A percentile compares a stretch with the other conserved stretches of the same genome.
Conservation (phyloP, 148 eudicot species). For the Arctostaphylos glauca region DNA sequence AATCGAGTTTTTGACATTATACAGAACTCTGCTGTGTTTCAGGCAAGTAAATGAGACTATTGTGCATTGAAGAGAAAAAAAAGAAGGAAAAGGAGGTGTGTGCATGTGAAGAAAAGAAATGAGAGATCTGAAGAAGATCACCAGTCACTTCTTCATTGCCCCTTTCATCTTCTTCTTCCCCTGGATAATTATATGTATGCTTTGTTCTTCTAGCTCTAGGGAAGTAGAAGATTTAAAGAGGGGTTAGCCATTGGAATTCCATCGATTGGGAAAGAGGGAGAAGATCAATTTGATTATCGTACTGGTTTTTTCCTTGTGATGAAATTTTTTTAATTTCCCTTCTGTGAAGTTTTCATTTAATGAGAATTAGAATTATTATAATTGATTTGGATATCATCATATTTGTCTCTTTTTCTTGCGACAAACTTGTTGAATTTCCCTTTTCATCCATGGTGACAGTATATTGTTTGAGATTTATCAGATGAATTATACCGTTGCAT, state of each 20-base stretch:
- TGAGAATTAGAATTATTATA: conserved; percentile 1
- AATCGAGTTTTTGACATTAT: not conserved
- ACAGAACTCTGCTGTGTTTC: conserved; percentile 12
- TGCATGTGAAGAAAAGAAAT: conserved; percentile 11
- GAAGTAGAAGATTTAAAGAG: not conserved
- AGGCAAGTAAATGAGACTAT: conserved; percentile 19
- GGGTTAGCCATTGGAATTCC: conserved; percentile 6
- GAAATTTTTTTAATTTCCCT: not conserved
- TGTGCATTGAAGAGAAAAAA: not conserved
- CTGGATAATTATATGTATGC: not conserved
- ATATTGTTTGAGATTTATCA: not conserved
- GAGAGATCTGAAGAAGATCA: conserved; percentile 27
- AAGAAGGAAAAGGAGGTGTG: conserved; percentile 1
- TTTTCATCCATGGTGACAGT: no score
- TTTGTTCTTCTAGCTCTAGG: not conserved
- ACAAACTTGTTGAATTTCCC: not conserved
- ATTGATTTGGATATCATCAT: not conserved
- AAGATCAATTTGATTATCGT: not conserved
- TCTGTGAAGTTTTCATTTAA: conserved; percentile 7
- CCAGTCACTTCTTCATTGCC: conserved; percentile 5
- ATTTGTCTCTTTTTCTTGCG: not conserved
- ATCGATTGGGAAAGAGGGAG: conserved; percentile 5
- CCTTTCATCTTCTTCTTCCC: conserved; percentile 5
- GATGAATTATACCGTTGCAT: not conserved
- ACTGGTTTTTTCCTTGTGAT: not conserved